These are phyloP conservation scores for Ophiostoma piceae DNA, from an alignment of 2,329 filamentous ascomycete species.

Conservation along the genomic window DNA sequence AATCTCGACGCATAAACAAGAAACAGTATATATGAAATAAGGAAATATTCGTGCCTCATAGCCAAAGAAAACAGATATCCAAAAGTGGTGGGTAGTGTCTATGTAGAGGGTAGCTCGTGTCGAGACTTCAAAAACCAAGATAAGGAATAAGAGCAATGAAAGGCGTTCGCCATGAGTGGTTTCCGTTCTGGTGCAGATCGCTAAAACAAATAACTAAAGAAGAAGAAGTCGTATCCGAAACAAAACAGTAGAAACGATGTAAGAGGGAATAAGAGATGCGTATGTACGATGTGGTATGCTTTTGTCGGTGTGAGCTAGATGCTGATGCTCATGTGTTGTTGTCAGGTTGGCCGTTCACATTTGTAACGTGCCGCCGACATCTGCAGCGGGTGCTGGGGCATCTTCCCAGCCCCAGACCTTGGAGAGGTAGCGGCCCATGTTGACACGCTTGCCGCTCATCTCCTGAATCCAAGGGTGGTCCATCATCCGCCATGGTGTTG, in stretches of 20 bases:
- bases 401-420: conserved; percentile 95
- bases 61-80: background rate
- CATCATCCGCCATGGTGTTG: conserved; percentile 96
- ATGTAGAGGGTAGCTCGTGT: background rate
- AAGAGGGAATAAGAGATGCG: background rate
- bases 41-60: conserved; percentile 7
- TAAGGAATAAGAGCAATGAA: no score
- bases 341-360: background rate
- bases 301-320: background rate
- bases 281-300: background rate
- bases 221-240: background rate
- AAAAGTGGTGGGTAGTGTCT: background rate
- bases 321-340: background rate
- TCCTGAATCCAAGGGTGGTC: conserved; percentile 99
- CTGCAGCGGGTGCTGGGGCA: conserved; percentile 20
- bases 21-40: conserved; percentile 5
- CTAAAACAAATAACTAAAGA: background rate
- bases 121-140: background rate
- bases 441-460: conserved; percentile 92
- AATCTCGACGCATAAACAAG: background rate
- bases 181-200: background rate
- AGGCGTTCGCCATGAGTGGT: no score
- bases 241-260: background rate
- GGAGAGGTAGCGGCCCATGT: conserved; percentile 89
- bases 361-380: conserved; percentile 22